phyloP scores from a whole-genome alignment of 1,284 basidiomycete genomes.

The Sanguinoderma infundibulare region DNA sequence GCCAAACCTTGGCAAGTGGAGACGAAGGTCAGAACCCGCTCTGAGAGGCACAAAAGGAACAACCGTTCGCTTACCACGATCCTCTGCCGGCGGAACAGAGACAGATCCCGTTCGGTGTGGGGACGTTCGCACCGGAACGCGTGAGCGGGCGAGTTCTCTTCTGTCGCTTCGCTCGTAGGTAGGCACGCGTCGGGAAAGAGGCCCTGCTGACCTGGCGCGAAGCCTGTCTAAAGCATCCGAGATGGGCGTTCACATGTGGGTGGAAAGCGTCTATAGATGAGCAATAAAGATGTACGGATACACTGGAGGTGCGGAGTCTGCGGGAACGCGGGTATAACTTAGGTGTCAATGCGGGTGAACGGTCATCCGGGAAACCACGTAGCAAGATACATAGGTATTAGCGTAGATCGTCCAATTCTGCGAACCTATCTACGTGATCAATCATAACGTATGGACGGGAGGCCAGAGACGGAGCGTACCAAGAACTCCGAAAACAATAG shows the following conservation, averaged over 20 bases:
- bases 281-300: not conserved
- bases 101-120: not conserved
- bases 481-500: not conserved
- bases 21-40: not conserved
- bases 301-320: not conserved
- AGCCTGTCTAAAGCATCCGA: not conserved
- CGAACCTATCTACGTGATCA: not conserved
- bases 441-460: not conserved
- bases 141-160: not conserved
- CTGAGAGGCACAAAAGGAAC: not conserved
- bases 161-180: not conserved
- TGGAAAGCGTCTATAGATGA: not conserved
- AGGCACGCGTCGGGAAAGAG: not conserved
- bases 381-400: not conserved
- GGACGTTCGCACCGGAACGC: not conserved
- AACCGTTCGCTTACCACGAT: not conserved
- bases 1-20: not conserved
- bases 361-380: conserved; percentile 1
- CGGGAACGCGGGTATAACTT: not conserved
- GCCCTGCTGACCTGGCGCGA: not conserved
- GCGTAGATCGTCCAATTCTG: not conserved
- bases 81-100: not conserved
- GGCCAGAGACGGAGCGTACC: not conserved
- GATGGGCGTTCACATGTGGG: not conserved
- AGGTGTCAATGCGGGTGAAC: not conserved